Conservation (phyloP, 768 basidiomycete species). For the Hericium rajendrae region DNA sequence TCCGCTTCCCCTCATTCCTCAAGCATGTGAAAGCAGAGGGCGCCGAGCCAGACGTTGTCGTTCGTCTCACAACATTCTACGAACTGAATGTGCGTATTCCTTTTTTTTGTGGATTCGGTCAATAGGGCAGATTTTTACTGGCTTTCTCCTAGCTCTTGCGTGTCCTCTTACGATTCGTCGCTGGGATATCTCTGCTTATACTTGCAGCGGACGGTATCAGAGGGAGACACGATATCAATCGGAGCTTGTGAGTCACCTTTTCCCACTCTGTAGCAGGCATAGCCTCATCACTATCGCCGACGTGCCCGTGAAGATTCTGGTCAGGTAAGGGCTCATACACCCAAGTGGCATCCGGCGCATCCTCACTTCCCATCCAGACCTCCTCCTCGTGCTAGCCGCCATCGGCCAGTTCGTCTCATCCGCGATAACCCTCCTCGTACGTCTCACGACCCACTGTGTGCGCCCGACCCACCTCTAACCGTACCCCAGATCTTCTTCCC, state of each 20-base stretch:
- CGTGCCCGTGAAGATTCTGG: constrained; percentile 38
- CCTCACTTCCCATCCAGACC: constrained; percentile 32
- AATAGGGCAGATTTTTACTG: background rate
- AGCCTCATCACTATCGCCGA: background rate
- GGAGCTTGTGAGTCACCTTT: constrained; percentile 37
- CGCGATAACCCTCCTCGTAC: constrained; percentile 67
- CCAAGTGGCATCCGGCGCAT: background rate
- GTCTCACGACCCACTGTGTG: constrained; percentile 16
- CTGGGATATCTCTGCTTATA: constrained; percentile 58
- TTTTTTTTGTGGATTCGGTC: background rate
- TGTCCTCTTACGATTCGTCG: constrained; percentile 67
- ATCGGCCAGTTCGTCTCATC: constrained; percentile 76
- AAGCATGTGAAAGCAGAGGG: constrained; percentile 62
- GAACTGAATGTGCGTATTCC: constrained; percentile 56
- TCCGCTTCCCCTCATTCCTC: constrained; percentile 63
- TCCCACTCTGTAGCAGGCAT: background rate
- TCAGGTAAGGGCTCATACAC: constrained; percentile 31
- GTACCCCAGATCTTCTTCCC: constrained; percentile 62
- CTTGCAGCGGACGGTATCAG: constrained; percentile 57
- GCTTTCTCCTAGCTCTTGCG: constrained; percentile 42
- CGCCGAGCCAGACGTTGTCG: constrained; percentile 64
- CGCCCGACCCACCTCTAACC: background rate
- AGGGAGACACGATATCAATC: constrained; percentile 39
- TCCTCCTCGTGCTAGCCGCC: constrained; percentile 60
- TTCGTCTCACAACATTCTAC: constrained; percentile 66